These are phyloP conservation scores for Verticillium nonalfalfae DNA, from an alignment of 2,329 filamentous ascomycete genomes.

Conservation along the genomic window DNA sequence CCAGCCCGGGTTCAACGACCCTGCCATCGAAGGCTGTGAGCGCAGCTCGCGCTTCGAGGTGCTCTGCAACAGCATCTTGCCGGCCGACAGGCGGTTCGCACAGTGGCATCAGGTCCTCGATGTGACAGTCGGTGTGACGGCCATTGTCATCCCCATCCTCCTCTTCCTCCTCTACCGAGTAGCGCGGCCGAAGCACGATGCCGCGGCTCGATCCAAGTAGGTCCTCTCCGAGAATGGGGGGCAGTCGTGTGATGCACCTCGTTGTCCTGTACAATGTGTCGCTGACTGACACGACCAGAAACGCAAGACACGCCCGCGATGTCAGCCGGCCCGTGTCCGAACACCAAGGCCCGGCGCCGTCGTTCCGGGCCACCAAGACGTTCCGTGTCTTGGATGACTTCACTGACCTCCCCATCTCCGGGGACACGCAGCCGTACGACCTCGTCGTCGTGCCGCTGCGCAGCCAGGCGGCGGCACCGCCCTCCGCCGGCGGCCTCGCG, in stretches of 20 bases:
- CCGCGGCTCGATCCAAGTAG: not conserved
- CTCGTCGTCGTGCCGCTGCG: constrained; percentile 10
- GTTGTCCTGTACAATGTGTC: no score
- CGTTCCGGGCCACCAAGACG: constrained; percentile 5
- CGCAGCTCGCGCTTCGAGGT: constrained; percentile 14
- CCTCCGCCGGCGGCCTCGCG: not conserved
- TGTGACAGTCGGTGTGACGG: constrained; percentile 16
- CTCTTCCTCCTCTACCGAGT: constrained; percentile 2
- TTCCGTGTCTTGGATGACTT: constrained; percentile 12
- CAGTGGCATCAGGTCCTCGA: constrained; percentile 19
- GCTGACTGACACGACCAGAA: not conserved
- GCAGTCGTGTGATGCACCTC: no score
- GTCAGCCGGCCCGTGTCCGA: not conserved
- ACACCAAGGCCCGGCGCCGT: not conserved
- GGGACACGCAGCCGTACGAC: constrained; percentile 4
- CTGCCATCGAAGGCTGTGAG: constrained; percentile 16
- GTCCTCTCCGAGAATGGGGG: not conserved
- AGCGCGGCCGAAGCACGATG: not conserved
- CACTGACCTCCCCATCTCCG: not conserved
- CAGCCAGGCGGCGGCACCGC: not conserved
- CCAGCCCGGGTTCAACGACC: constrained; percentile 21
- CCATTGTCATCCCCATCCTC: constrained; percentile 15
- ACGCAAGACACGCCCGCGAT: not conserved
- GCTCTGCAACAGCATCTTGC: constrained; percentile 22
- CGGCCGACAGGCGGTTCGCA: constrained; percentile 13